Evolutionary conservation across 495 filamentous ascomycete species (phyloP), one percentile per base, ranked within the genome.

Genomic region (Glarea lozoyensis): DNA sequence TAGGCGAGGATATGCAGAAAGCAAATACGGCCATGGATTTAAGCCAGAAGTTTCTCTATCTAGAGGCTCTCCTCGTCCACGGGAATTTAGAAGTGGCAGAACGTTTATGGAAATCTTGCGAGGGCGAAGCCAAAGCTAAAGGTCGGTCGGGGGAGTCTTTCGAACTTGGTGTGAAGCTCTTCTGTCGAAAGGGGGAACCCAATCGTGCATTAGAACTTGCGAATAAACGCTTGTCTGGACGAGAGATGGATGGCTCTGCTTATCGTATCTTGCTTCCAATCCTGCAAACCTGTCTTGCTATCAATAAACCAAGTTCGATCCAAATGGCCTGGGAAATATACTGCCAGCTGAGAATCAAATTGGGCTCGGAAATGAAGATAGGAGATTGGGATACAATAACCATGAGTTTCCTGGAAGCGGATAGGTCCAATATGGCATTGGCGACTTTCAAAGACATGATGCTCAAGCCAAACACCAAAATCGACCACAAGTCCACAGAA

Each of bases 401-500:
- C 38, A 72, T 75, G 29, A 66, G 67, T 27, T 79, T 88, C 48
- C 62, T 90, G 7, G 64, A 70, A 4, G 66, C 72, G 6, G 70
- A 74, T 36, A 59, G 69, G 34, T 61, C 72, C 10, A 76, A 86
- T 52, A 63, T 79, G 24, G 84, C 78, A 1, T 67, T 88, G 42
- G 75, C 79, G 33, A 74, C 79, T 1, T 90, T 90, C 64, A 83
- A 81, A 40, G 85, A 90, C 56, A 86, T 88, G 84, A 87, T 88
- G 82, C 75, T 83, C 31, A 13, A 13, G 7, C 25, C 25, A 29
- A n/a, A 29, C n/a, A n/a, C n/a, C n/a, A n/a, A n/a, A n/a, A n/a
- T n/a, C n/a, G n/a, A n/a, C n/a, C n/a, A n/a, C n/a, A n/a, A n/a
- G 25, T 7, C 25, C 25, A 77, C 73, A 0, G 72, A 72, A 1